Conservation (phyloP, 257 asterid genomes). For the Capsicum baccatum region DNA sequence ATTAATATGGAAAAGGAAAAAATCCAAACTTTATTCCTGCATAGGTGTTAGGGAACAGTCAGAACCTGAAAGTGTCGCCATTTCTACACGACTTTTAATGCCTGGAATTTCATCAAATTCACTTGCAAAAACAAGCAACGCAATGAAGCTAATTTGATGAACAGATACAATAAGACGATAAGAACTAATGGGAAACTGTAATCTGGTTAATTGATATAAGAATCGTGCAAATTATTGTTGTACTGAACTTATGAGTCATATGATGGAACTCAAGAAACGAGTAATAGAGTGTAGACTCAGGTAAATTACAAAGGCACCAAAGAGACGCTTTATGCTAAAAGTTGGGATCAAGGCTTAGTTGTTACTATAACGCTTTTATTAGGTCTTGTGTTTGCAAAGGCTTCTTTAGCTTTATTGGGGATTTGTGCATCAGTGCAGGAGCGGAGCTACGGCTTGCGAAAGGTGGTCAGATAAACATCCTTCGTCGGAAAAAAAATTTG, state of each 20-base stretch:
- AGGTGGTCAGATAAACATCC: too few species aligned
- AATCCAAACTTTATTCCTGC: background rate
- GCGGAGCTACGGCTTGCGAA: too few species aligned
- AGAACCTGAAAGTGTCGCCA: background rate
- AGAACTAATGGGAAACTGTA: background rate
- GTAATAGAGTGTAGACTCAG: background rate
- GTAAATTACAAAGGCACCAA: background rate
- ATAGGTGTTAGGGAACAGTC: background rate
- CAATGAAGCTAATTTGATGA: background rate
- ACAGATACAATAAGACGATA: background rate
- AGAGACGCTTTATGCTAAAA: background rate
- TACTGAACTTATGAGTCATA: background rate
- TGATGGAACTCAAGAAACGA: background rate
- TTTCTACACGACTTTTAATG: background rate
- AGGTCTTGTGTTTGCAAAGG: background rate
- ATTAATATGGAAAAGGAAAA: background rate
- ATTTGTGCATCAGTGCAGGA: background rate
- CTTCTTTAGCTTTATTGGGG: background rate
- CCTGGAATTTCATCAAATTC: background rate
- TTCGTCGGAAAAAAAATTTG: too few species aligned
- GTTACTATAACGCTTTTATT: background rate
- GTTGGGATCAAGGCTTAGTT: conserved; percentile 18
- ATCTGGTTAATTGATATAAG: background rate
- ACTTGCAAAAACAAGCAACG: background rate
- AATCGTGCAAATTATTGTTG: background rate